Evolutionary conservation across 2,329 filamentous ascomycete genomes (phyloP), one percentile per base, ranked within the genome.

Genomic region (Epichloe festucae): DNA sequence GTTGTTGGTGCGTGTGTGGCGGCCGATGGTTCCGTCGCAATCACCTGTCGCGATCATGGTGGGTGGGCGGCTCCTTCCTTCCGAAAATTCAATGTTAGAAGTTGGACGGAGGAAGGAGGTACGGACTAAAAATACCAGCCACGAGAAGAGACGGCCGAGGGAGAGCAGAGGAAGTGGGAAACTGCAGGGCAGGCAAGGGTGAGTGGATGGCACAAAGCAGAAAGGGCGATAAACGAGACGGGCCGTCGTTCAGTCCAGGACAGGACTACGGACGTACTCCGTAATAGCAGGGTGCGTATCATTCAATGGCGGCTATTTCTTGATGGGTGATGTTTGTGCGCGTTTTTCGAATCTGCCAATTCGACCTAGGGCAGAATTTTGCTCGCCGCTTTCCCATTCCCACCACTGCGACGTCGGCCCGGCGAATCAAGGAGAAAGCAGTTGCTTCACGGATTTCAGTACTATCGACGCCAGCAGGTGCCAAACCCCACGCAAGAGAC

Each of bases 11-110:
- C 14, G 39, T 17, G 48, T 44, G 52, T 51, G 48, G 52, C 49
- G 49, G 46, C 36, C 52, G 41, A 51, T 49, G 52, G 49, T 48
- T 41, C 51, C 49, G 49, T 21, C 52, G 42, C 49, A 48, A 36
- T 43, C 19, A 23, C 15, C 27, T 7, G 23, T 48, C 39, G 31
- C 45, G 27, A 36, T 38, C 21, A 42, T 41, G n/a, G 42, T 34
- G 48, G 48, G 19, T 34, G 48, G 48, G 34, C 41, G 27, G 21
- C 31, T 31, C 23, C 47, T 31, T 38, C 36, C 46, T 41, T 34
- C 17, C 8, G 27, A 11, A 31, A 10, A 31, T 31, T 31, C 3
- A 11, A 11, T 31, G 27, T 31, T 31, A 31, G 27, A 31, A 31
- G 27, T 31, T 10, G 8, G 8, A 10, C 0, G 1, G 3, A 31